Evolutionary conservation across 805 yeast genomes (phyloP), one percentile per base, ranked within the genome.

Genomic region (Priceomyces melissophilus): DNA sequence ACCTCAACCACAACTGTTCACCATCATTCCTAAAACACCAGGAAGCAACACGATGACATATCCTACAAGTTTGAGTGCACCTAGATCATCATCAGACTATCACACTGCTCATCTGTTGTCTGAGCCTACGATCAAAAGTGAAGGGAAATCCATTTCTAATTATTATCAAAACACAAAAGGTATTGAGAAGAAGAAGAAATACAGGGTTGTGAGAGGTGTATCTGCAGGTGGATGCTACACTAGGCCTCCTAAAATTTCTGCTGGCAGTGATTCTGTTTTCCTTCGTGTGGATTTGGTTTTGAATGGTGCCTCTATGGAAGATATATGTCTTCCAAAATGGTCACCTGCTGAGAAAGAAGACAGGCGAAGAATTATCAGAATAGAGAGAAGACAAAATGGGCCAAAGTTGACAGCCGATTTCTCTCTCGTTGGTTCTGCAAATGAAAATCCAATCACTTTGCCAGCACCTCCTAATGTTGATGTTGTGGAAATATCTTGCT

Each of bases 401-500:
- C 63, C 73, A 16, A 64, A 67, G 40, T 65, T 81, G 23, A 57
- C 60, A 20, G 81, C 75, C 13, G 60, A 66, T 29, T 79, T 81
- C 48, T 64, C 69, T 35, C 73, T 79, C 34, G 67, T 78, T 35
- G 81, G 81, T 2, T 54, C 75, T 41, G 82, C 80, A 3, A 54
- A 60, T 31, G 76, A 73, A 42, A 58, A 77, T 43, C 78, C 78
- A 14, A 58, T 53, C 3, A 52, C 67, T 3, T 47, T 54, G 25
- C 67, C 73, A 0, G 57, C 67, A 1, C 62, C 71, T 0, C 65
- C 67, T 2, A 76, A 71, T 26, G 74, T 66, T 38, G 78, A 73
- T 39, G 73, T 74, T 17, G 73, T 78, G 20, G 86, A 81, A 50
- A 81, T 81, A 10, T 75, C 82, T 27, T 81, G 85, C 50, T 61